phyloP scores from a whole-genome alignment of 305 asterid genomes.

The Solanum aculeatissimum region DNA sequence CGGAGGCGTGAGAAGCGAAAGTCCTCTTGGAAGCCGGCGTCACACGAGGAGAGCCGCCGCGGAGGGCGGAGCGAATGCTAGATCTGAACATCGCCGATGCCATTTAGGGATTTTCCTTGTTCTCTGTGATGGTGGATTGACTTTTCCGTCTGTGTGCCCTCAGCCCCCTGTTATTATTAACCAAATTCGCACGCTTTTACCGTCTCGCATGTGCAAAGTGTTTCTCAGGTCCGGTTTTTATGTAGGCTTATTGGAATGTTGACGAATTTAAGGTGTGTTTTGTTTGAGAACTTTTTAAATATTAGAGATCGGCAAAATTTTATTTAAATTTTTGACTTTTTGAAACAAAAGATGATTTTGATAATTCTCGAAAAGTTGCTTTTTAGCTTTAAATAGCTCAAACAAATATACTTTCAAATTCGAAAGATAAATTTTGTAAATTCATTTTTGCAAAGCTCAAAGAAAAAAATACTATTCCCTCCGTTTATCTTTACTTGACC shows the following conservation, averaged over 20 bases:
- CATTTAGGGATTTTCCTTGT: constrained; percentile 18
- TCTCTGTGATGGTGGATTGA: not conserved
- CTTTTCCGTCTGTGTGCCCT: not conserved
- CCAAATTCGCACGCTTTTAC: not conserved
- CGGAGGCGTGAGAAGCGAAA: constrained; percentile 39
- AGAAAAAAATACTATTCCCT: too few species aligned
- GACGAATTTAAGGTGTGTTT: not conserved
- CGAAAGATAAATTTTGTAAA: not conserved
- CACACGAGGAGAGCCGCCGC: constrained; percentile 34
- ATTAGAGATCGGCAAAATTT: not conserved
- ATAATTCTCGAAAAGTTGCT: not conserved
- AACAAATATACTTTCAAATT: not conserved
- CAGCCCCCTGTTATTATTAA: not conserved
- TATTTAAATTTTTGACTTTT: not conserved
- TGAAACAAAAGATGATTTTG: not conserved
- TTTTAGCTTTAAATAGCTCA: not conserved
- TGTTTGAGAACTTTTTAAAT: not conserved
- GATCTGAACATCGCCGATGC: constrained; percentile 66
- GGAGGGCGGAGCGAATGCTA: constrained; percentile 52
- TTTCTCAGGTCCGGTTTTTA: not conserved
- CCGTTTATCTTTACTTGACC: too few species aligned
- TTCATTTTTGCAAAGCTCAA: not conserved
- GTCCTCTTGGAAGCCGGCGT: constrained; percentile 36
- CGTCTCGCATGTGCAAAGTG: not conserved
- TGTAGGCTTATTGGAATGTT: not conserved